Conservation (phyloP, 768 basidiomycete genomes). For the Boletellus sp. region DNA sequence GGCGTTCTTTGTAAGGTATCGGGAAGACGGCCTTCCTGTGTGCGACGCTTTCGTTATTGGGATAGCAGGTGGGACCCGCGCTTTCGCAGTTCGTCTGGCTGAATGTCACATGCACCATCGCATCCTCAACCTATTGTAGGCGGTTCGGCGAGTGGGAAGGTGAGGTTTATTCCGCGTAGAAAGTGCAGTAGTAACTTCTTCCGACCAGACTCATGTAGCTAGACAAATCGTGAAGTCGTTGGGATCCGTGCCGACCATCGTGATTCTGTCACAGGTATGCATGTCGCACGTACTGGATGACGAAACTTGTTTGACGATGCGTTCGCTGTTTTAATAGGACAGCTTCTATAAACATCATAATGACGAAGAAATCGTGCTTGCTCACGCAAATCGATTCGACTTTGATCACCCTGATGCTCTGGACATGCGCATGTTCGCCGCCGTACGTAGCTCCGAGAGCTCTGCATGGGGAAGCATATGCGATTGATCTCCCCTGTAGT, state of each 20-base stretch:
- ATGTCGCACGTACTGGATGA: not conserved
- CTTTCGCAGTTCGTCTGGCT: not conserved
- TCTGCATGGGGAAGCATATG: not conserved
- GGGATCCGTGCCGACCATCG: constrained; percentile 82
- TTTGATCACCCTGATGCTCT: constrained; percentile 93
- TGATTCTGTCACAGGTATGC: constrained; percentile 83
- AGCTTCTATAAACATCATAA: constrained; percentile 88
- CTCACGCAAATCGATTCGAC: constrained; percentile 75
- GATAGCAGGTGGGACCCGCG: constrained; percentile 61
- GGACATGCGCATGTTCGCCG: constrained; percentile 82
- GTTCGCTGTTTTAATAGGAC: constrained; percentile 50
- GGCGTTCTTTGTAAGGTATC: constrained; percentile 54
- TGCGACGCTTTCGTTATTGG: constrained; percentile 81
- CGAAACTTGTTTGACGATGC: not conserved
- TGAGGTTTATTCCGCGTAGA: constrained; percentile 26
- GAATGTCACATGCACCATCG: not conserved
- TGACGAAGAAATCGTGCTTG: constrained; percentile 76
- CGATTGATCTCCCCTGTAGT: constrained; percentile 42
- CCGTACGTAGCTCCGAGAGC: constrained; percentile 44
- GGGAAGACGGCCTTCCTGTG: constrained; percentile 64
- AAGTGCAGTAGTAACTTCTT: constrained; percentile 1
- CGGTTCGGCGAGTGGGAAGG: constrained; percentile 87
- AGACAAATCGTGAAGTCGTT: constrained; percentile 74
- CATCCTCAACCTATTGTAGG: constrained; percentile 53
- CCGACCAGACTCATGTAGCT: constrained; percentile 74